phyloP scores from a whole-genome alignment of 2,329 filamentous ascomycete genomes.

The Claviceps digitariae region DNA sequence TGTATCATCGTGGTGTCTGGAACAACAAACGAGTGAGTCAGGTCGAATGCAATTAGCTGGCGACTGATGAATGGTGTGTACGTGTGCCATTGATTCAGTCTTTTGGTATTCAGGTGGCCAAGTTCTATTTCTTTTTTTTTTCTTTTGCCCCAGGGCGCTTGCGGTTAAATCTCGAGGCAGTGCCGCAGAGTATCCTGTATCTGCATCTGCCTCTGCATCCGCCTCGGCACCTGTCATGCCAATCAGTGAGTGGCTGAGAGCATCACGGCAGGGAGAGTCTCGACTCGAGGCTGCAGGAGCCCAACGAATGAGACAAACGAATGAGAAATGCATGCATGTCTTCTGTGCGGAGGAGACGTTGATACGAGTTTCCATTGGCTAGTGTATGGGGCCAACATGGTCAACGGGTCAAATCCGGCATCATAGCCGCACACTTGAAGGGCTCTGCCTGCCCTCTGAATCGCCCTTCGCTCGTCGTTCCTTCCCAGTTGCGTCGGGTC shows the following conservation, averaged over 20 bases:
- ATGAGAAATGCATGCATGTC: no score
- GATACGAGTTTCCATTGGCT: not conserved
- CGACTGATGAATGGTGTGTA: no score
- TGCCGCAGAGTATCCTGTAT: not conserved
- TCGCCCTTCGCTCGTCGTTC: not conserved
- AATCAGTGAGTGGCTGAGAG: not conserved
- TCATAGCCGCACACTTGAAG: not conserved
- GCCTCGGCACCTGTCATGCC: not conserved
- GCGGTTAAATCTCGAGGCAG: no score
- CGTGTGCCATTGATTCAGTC: no score
- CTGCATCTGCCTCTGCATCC: not conserved
- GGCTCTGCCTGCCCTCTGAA: not conserved
- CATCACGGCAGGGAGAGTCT: not conserved
- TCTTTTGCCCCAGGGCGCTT: no score
- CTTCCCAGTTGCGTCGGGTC: not conserved
- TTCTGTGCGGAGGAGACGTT: not conserved
- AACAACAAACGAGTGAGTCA: no score
- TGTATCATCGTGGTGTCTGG: no score
- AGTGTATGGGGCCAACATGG: not conserved
- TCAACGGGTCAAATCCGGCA: not conserved
- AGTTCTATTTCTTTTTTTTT: no score
- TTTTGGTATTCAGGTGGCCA: no score
- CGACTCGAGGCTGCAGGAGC: no score
- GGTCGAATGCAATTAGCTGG: no score
- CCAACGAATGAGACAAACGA: no score